A percentile compares a stretch with the other conserved stretches of the same genome.
These are phyloP conservation scores for Vanderwaltozyma polyspora DNA, from an alignment of 805 yeast species.

Conservation along the genomic window DNA sequence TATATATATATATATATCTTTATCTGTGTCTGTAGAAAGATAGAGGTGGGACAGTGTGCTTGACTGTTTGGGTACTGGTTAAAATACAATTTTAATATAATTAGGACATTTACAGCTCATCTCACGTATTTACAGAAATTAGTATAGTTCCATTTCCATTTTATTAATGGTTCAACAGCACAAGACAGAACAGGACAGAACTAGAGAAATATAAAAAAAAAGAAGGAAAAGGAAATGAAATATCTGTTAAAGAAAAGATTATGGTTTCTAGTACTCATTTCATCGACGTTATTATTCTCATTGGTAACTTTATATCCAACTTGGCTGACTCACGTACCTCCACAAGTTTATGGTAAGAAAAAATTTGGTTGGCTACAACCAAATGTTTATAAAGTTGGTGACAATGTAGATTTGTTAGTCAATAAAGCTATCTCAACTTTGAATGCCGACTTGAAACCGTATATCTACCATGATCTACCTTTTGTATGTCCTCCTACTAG, in stretches of 20 bases:
- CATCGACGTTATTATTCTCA: neutral
- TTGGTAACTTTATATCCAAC: neutral
- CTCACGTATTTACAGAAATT: no score
- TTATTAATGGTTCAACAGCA: no score
- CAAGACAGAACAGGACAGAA: no score
- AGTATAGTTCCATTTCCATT: no score
- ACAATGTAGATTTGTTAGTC: constrained; percentile 55
- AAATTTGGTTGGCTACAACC: constrained; percentile 20
- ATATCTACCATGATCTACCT: constrained; percentile 67
- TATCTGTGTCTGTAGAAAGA: no score
- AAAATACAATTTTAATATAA: no score
- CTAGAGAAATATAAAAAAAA: no score
- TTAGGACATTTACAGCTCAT: no score
- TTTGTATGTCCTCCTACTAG: constrained; percentile 65
- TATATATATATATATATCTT: no score
- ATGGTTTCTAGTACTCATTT: constrained; percentile 1
- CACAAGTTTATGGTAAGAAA: neutral
- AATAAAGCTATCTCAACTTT: constrained; percentile 57
- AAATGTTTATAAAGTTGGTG: constrained; percentile 36
- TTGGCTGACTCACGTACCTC: constrained; percentile 1
- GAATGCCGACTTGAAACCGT: constrained; percentile 25
- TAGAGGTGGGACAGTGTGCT: no score
- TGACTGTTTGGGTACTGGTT: no score
- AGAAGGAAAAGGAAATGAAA: neutral
- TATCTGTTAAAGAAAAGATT: neutral